phyloP scores from a whole-genome alignment of 202 grass and related monocot genomes.

The Saccharum hybrid region DNA sequence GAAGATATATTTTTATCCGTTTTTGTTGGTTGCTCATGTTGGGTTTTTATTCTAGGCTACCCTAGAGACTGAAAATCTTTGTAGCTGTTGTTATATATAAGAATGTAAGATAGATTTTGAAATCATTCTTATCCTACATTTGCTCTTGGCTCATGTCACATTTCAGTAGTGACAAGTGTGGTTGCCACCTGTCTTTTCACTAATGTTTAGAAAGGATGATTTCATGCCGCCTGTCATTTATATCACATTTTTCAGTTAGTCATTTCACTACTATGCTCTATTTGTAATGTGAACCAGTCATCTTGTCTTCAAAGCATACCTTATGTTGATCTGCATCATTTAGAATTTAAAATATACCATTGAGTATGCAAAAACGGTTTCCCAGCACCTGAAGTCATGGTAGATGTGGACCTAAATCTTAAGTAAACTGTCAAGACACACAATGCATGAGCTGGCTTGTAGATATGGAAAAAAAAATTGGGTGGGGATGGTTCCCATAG shows the following conservation, averaged over 20 bases:
- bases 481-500: no score
- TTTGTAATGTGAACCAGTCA: conserved; percentile 18
- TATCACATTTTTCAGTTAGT: no score
- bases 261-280: neutral
- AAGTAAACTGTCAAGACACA: neutral
- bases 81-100: neutral
- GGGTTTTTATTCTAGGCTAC: neutral
- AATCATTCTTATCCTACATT: neutral
- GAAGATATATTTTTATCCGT: neutral
- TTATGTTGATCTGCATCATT: conserved; percentile 5
- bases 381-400: neutral
- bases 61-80: neutral
- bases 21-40: neutral
- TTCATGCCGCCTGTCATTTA: no score
- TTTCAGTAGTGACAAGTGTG: neutral
- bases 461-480: no score
- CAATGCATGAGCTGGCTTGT: neutral
- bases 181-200: conserved; percentile 9
- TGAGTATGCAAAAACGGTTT: neutral
- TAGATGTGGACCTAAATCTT: neutral
- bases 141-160: neutral
- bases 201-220: conserved; percentile 13
- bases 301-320: neutral
- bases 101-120: neutral
- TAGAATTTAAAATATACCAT: neutral